Base-by-base conservation (phyloP, 1,139 yeast species). In the Kodamaea anthophila region DNA sequence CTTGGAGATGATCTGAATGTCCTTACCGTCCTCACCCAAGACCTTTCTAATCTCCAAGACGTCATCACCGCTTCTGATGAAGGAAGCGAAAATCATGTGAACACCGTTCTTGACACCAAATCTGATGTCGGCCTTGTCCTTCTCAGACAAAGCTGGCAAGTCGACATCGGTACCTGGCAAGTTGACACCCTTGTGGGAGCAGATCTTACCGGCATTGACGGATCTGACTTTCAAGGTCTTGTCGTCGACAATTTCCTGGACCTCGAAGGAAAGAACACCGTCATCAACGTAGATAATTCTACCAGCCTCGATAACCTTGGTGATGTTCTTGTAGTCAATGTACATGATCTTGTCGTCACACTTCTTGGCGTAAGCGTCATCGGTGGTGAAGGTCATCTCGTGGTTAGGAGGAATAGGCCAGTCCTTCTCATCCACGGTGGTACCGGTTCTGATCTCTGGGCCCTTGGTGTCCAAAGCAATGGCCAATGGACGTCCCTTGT, bases 391-490 rank as follows among this genome's bases (percentile, higher is more conserved):
- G 54, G 68, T 77, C 94, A 91, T 84, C 60, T 83, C 88, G 60
- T 87, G 96, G 64, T 79, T 79, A 35, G 93, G 74, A 24, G 74
- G 65, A 52, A 93, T 82, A 51, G 95, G 83, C 65, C 61, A 85
- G 58, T 91, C 98, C 42, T 67, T 64, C 37, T 74, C 83, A 48
- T 74, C 84, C 38, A 66, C 58, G 47, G 98, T 93, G 60, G 86
- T 78, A 65, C 99, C 98, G 34, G 98, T 88, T 75, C 98, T 85
- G 67, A 91, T 91, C 70, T 93, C 98, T 43, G 99, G 98, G 47
- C 99, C 99, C 76, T 91, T 93, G 60, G 98, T 93, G 65, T 91
- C 99, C 53, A 91, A 77, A 44, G 99, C 99, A 64, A 91, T 87
- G 41, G 96, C 97, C 54, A 91, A 74, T 33, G 97, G 98, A 70